Evolutionary conservation across 352 stramenopile species (phyloP), one percentile per base, ranked within the genome.

Genomic region (Aphanomyces cochlioides): DNA sequence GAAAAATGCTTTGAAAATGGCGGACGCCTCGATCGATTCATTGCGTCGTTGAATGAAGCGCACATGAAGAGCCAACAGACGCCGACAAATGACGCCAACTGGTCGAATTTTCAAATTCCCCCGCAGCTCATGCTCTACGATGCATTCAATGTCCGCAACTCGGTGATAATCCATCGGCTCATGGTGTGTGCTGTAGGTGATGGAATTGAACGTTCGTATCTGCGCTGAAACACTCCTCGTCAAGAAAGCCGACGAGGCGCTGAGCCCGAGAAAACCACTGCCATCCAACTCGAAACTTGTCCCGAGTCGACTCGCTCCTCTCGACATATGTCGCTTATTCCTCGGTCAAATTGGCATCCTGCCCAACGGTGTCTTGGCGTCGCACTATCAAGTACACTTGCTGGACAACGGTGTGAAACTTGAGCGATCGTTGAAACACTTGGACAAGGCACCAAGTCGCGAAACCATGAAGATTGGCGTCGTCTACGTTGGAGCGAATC

Each of bases 401-500:
- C 66, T 93, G 7, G 85, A 93, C 17, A 89, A 90, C 65, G 84
- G 82, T 15, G 66, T 78, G 0, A 95, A 90, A 50, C 76, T 95
- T 0, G 85, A 93, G 65, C 78, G 88, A 2, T 95, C 88, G 41
- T 67, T 95, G 28, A 88, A 84, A 61, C 84, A 95, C 64, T 72
- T 95, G 58, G 88, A 95, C 67, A 90, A 93, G 71, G 88, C 79
- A n/a, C 88, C 86, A 7, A 89, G 83, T 47, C 83, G 88, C n/a
- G 88, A 95, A 76, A 95, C 88, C 3, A 94, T 95, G 85, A 95
- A 95, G 69, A 89, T 95, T 71, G 88, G 88, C 19, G 80, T 95
- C 19, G 90, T 95, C 59, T 95, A 93, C 68, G 88, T 95, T 21
- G 88, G 80, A 1, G 80, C 81, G 10, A 81, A 79, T 12, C 88